These are phyloP conservation scores for Boletus patriciae DNA, from an alignment of 768 basidiomycete genomes.

Conservation along the genomic window DNA sequence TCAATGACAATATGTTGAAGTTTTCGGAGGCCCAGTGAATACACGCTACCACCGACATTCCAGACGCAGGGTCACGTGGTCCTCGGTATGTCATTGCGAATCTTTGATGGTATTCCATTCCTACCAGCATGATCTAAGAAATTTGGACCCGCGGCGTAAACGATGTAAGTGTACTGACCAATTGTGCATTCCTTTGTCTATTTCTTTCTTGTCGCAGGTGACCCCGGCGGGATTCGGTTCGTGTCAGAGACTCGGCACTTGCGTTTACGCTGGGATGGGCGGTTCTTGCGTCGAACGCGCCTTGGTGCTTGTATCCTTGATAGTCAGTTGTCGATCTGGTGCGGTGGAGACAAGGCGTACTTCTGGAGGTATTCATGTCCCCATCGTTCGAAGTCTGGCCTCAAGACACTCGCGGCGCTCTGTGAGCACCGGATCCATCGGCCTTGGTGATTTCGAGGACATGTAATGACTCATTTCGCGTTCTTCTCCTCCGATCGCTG, in stretches of 20 bases:
- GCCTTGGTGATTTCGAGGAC: slow-evolving; percentile 62
- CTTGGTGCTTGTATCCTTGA: slow-evolving; percentile 8
- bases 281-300: slow-evolving; percentile 2
- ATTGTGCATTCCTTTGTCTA: background rate
- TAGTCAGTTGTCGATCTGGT: background rate
- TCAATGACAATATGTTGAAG: slow-evolving; percentile 3
- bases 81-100: background rate
- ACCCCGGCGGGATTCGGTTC: background rate
- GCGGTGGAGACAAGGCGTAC: slow-evolving; percentile 3
- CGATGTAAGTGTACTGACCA: background rate
- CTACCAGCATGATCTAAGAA: background rate
- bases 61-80: slow-evolving; percentile 10
- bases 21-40: background rate
- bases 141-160: background rate
- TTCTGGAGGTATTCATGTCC: slow-evolving; percentile 26
- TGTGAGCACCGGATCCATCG: slow-evolving; percentile 39
- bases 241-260: background rate
- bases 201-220: background rate
- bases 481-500: slow-evolving; percentile 3
- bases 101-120: background rate
- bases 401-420: slow-evolving; percentile 8
- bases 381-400: slow-evolving; percentile 15
- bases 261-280: slow-evolving; percentile 11
- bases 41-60: background rate
- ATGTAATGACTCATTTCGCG: slow-evolving; percentile 43